Conservation (phyloP, 202 grass and related monocot species). For the Digitaria exilis region DNA sequence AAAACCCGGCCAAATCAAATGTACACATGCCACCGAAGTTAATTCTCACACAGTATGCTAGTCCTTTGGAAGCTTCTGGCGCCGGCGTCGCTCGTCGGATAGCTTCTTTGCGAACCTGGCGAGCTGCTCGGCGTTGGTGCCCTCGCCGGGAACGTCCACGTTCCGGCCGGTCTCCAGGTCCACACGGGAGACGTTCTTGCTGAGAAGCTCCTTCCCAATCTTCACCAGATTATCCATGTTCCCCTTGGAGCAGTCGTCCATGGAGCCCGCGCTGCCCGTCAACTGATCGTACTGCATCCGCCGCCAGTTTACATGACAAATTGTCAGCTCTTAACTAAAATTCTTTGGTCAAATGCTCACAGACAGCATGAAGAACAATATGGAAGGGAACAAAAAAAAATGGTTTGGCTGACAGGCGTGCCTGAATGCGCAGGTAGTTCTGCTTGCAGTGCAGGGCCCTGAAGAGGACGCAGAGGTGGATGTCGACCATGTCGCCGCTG, state of each 20-base stretch:
- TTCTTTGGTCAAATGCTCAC: neutral
- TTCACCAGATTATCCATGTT: slow-evolving; percentile 66
- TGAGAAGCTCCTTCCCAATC: slow-evolving; percentile 55
- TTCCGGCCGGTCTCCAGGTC: slow-evolving; percentile 59
- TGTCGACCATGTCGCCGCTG: slow-evolving; percentile 76
- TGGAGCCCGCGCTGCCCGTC: slow-evolving; percentile 48
- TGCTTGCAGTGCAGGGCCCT: slow-evolving; percentile 45
- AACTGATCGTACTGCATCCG: slow-evolving; percentile 64
- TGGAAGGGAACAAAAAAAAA: neutral
- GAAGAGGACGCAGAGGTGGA: slow-evolving; percentile 72
- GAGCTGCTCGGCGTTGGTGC: slow-evolving; percentile 60
- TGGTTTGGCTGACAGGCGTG: neutral
- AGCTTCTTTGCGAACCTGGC: slow-evolving; percentile 51
- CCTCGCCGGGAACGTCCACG: slow-evolving; percentile 39
- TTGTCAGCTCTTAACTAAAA: too few relatives aligned
- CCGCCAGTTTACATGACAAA: neutral
- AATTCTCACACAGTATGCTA: neutral
- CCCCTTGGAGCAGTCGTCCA: slow-evolving; percentile 51
- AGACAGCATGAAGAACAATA: neutral
- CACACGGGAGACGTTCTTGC: slow-evolving; percentile 51
- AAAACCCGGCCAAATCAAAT: neutral
- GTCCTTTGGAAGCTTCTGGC: slow-evolving; percentile 17
- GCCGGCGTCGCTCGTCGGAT: slow-evolving; percentile 47
- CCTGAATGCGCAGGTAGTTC: slow-evolving; percentile 76
- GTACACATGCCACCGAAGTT: too few relatives aligned